These are phyloP conservation scores for Speleostelium caveatum DNA, from an alignment of 78 protist genomes.

Conservation along the genomic window DNA sequence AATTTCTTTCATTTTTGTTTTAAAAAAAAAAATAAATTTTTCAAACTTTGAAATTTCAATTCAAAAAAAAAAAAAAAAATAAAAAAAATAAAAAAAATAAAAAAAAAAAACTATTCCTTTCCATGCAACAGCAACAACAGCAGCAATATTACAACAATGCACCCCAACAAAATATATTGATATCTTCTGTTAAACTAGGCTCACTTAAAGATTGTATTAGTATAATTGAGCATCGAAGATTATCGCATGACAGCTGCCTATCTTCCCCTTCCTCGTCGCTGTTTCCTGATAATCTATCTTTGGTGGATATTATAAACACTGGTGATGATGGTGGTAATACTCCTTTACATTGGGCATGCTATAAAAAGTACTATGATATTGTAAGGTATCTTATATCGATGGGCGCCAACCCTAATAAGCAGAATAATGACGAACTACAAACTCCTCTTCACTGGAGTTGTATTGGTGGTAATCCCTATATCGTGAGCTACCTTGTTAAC, in stretches of 20 bases:
- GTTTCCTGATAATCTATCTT: constrained; percentile 12
- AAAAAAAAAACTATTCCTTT: too few relatives aligned
- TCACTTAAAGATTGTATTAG: constrained; percentile 54
- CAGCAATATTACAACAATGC: too few relatives aligned
- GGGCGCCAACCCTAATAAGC: constrained; percentile 69
- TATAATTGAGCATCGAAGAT: constrained; percentile 28
- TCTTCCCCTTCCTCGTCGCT: too few relatives aligned
- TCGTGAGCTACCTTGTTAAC: constrained; percentile 63
- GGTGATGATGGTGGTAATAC: constrained; percentile 77
- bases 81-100: too few relatives aligned
- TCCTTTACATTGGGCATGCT: constrained; percentile 82
- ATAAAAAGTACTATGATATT: constrained; percentile 52
- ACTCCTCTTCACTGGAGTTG: constrained; percentile 84
- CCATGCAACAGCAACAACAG: too few relatives aligned
- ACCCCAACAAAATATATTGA: not conserved
- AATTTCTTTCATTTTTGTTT: constrained; percentile 47
- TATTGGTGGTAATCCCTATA: constrained; percentile 60
- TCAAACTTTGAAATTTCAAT: not conserved
- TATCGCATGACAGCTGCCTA: too few relatives aligned
- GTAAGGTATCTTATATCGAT: constrained; percentile 74
- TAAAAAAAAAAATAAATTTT: too few relatives aligned
- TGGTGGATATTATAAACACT: not conserved
- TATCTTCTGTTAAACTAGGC: constrained; percentile 25
- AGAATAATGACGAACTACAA: constrained; percentile 31
- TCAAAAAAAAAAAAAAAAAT: too few relatives aligned